phyloP scores from a whole-genome alignment of 1,284 basidiomycete genomes.

The Flammula alnicola region DNA sequence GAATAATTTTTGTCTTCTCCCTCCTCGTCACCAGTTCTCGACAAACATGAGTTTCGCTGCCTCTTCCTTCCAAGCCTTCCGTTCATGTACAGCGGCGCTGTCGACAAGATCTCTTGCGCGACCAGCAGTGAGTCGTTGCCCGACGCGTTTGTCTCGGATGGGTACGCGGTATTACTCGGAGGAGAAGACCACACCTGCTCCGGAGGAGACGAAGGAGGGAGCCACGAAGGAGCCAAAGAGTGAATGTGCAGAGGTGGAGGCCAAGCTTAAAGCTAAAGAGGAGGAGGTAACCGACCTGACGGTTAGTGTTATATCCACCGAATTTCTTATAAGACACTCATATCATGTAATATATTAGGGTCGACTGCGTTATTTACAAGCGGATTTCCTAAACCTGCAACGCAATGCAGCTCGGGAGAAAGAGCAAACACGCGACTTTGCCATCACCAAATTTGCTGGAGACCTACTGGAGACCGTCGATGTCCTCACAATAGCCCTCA shows the following conservation, averaged over 20 bases:
- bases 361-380: conserved; percentile 86
- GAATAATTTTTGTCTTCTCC: conserved; percentile 19
- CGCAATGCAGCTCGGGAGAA: conserved; percentile 91
- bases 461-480: conserved; percentile 94
- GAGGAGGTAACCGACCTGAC: conserved; percentile 75
- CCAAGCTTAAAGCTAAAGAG: conserved; percentile 75
- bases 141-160: conserved; percentile 28
- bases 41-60: conserved; percentile 50
- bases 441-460: conserved; percentile 88
- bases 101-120: conserved; percentile 51
- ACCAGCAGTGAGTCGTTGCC: conserved; percentile 34
- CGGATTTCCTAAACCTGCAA: conserved; percentile 95
- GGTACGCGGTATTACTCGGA: conserved; percentile 57
- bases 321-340: not conserved
- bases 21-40: conserved; percentile 21
- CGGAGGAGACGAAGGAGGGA: conserved; percentile 34
- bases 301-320: conserved; percentile 48
- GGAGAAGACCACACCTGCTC: conserved; percentile 43
- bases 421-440: conserved; percentile 91
- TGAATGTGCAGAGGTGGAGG: conserved; percentile 38
- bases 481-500: conserved; percentile 88
- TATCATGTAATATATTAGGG: conserved; percentile 40
- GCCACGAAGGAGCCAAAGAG: conserved; percentile 25
- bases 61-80: conserved; percentile 55
- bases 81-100: conserved; percentile 58